Evolutionary conservation across 2,329 filamentous ascomycete species (phyloP), one percentile per base, ranked within the genome.

Genomic region (Macrophomina tecta): DNA sequence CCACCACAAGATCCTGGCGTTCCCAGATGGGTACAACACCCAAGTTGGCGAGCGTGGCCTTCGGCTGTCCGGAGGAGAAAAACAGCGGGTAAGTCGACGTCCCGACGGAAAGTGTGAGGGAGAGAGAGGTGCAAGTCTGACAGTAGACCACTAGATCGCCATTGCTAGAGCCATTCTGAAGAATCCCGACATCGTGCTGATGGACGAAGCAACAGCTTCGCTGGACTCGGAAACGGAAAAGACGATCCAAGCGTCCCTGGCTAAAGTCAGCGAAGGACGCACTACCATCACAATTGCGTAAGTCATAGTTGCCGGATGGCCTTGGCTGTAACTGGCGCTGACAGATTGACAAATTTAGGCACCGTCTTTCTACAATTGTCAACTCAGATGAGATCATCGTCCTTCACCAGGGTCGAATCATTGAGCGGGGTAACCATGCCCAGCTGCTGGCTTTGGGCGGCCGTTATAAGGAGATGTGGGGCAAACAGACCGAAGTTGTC

Each of bases 201-300:
- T 89, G 2, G 88, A 90, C 52, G 87, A 90, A 72, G 87, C 87
- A 2, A 90, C 87, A 1, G 83, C 86, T 0, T 82, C 87, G 1
- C 79, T 90, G 0, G 87, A 90, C 72, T 87, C 86, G 14, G 81
- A 81, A 2, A 87, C 83, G 55, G 87, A 89, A 71, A 80, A 79
- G 52, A 80, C 82, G 4, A 87, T 89, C 51, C 84, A 87, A 70
- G 70, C 68, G 49, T 76, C 78, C 3, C 76, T 80, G 30, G 76
- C 77, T 18, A 71, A 70, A 18, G 75, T 74, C 16, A 74, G 75
- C 4, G 55, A 71, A 28, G 76, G 76, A 5, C 70, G 78, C 9
- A 80, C 78, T 1, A 73, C 78, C 5, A 74, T 80, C 23, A 74
- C 76, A 0, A 79, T 80, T 16, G 78, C 78, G 36, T 38, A 38